Conservation (phyloP, 768 basidiomycete species). For the Pisolithus sp. region DNA sequence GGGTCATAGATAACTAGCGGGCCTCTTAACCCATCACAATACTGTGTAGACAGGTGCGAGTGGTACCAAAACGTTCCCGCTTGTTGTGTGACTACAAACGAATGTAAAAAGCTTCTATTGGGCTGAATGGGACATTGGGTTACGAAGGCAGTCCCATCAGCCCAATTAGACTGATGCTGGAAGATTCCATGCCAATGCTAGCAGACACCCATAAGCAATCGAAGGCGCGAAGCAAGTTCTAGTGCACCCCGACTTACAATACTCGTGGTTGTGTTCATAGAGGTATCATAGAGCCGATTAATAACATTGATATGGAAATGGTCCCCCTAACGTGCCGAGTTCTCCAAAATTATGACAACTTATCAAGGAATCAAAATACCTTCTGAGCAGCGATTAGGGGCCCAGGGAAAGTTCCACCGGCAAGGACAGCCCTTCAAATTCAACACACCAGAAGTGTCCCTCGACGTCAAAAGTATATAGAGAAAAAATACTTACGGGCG, state of each 20-base stretch:
- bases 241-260: slow-evolving; percentile 23
- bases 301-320: slow-evolving; percentile 32
- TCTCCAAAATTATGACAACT: not conserved
- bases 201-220: not conserved
- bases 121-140: slow-evolving; percentile 29
- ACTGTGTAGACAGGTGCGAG: slow-evolving; percentile 33
- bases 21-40: slow-evolving; percentile 35
- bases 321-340: slow-evolving; percentile 21
- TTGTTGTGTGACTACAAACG: slow-evolving; percentile 16
- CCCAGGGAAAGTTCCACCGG: slow-evolving; percentile 43
- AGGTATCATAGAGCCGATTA: slow-evolving; percentile 25
- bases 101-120: slow-evolving; percentile 12
- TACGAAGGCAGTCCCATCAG: slow-evolving; percentile 38
- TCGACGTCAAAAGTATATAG: not conserved
- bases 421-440: slow-evolving; percentile 33
- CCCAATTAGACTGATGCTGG: slow-evolving; percentile 38
- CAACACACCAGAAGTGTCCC: slow-evolving; percentile 18
- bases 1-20: slow-evolving; percentile 38
- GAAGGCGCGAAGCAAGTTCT: not conserved
- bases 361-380: slow-evolving; percentile 10
- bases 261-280: slow-evolving; percentile 30
- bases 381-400: slow-evolving; percentile 42
- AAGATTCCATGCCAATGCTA: slow-evolving; percentile 55
- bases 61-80: slow-evolving; percentile 32
- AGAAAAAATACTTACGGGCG: slow-evolving; percentile 25